Conservation (phyloP, 2,329 filamentous ascomycete species). For the Calonectria henricotiae region DNA sequence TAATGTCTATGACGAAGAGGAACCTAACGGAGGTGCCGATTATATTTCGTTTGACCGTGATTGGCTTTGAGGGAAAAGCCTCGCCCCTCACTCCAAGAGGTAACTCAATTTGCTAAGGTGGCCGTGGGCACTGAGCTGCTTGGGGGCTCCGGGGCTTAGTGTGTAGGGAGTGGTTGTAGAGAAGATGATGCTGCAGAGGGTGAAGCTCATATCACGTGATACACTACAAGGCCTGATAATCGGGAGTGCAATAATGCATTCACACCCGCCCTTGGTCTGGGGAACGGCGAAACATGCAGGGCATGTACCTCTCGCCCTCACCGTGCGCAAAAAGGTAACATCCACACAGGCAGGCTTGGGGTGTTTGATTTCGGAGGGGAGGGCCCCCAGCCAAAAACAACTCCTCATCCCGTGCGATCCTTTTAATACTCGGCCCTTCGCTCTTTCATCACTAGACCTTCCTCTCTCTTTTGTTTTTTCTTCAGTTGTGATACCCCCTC, state of each 20-base stretch:
- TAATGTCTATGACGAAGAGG: slow-evolving; percentile 53
- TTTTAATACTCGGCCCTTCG: slow-evolving; percentile 53
- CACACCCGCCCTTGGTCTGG: slow-evolving; percentile 20
- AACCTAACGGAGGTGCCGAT: slow-evolving; percentile 53
- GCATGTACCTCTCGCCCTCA: slow-evolving; percentile 45
- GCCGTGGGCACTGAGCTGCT: slow-evolving; percentile 32
- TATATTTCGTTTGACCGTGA: slow-evolving; percentile 49
- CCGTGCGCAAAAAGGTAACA: slow-evolving; percentile 39
- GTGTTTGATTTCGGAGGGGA: slow-evolving; percentile 44
- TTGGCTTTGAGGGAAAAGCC: slow-evolving; percentile 36
- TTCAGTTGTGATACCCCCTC: slow-evolving; percentile 47
- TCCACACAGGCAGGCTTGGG: slow-evolving; percentile 23
- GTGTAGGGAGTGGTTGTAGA: slow-evolving; percentile 36
- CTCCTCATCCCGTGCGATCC: slow-evolving; percentile 43
- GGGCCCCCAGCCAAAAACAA: slow-evolving; percentile 49
- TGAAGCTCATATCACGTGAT: not conserved
- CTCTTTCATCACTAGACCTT: slow-evolving; percentile 45
- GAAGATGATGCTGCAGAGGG: slow-evolving; percentile 16
- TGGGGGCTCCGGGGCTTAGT: slow-evolving; percentile 29
- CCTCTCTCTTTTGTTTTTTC: slow-evolving; percentile 43
- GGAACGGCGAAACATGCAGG: slow-evolving; percentile 33
- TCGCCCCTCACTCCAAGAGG: slow-evolving; percentile 35
- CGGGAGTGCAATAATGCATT: slow-evolving; percentile 21
- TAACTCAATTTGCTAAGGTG: slow-evolving; percentile 37
- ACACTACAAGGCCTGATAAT: not conserved